These are phyloP conservation scores for Volvox carteri DNA, from an alignment of 163 green algal species.

Conservation along the genomic window DNA sequence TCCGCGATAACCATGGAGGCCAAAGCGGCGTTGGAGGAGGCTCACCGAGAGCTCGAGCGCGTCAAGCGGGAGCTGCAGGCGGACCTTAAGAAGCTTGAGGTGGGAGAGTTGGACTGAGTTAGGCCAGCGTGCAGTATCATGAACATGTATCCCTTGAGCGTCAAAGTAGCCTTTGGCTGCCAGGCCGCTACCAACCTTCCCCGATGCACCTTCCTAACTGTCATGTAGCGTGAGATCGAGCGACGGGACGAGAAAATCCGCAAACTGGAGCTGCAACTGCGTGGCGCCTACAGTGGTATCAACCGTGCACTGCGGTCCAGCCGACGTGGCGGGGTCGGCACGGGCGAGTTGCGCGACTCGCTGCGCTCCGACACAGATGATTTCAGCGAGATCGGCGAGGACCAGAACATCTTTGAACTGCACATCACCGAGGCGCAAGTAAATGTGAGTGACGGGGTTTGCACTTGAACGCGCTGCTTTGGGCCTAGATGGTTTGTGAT, in stretches of 20 bases:
- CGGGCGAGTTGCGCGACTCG: conserved; percentile 52
- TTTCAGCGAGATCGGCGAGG: conserved; percentile 62
- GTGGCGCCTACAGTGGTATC: conserved; percentile 62
- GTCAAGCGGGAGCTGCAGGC: conserved; percentile 61
- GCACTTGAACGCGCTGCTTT: too few relatives aligned
- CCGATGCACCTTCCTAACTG: neutral
- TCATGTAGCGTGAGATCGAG: conserved; percentile 66
- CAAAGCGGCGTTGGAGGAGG: conserved; percentile 71
- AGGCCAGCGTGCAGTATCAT: too few relatives aligned
- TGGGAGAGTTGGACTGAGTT: too few relatives aligned
- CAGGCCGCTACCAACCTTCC: too few relatives aligned
- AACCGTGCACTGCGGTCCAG: conserved; percentile 61
- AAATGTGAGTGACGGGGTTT: conserved; percentile 67
- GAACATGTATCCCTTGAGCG: too few relatives aligned
- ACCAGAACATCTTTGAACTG: conserved; percentile 76
- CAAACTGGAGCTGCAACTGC: conserved; percentile 72
- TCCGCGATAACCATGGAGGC: conserved; percentile 68
- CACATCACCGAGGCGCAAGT: conserved; percentile 68
- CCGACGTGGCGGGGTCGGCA: neutral
- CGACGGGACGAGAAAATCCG: conserved; percentile 67
- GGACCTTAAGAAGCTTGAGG: conserved; percentile 51
- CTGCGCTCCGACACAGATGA: conserved; percentile 63
- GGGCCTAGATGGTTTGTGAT: too few relatives aligned
- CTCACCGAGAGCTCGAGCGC: conserved; percentile 68
- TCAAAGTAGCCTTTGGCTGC: too few relatives aligned